Conservation (phyloP, 2,329 filamentous ascomycete genomes). For the Daldinia sp. region DNA sequence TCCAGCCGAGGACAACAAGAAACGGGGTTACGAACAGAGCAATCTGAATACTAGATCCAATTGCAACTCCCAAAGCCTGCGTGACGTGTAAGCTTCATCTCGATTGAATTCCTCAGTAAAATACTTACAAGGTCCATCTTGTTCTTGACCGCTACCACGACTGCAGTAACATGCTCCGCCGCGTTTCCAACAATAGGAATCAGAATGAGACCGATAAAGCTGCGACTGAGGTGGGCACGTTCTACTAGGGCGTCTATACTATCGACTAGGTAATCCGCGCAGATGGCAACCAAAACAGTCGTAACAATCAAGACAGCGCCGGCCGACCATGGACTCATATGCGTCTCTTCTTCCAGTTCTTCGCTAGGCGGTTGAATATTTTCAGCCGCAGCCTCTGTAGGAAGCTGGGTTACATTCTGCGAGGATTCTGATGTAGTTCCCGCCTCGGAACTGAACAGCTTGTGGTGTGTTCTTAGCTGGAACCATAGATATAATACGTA, state of each 20-base stretch:
- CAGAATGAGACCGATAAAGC: conserved; percentile 80
- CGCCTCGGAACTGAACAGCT: conserved; percentile 70
- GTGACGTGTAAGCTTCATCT: conserved; percentile 35
- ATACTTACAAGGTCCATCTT: conserved; percentile 69
- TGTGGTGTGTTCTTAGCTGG: conserved; percentile 77
- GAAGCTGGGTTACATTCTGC: conserved; percentile 29
- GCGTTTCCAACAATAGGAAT: conserved; percentile 84
- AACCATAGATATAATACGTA: conserved; percentile 82
- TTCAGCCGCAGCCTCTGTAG: conserved; percentile 27
- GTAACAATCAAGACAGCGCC: conserved; percentile 71
- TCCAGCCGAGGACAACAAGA: conserved; percentile 82
- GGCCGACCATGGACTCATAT: conserved; percentile 71
- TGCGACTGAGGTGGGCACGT: conserved; percentile 76
- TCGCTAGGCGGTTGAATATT: conserved; percentile 43
- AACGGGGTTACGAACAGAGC: conserved; percentile 82
- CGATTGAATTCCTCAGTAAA: neutral
- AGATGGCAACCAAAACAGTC: conserved; percentile 75
- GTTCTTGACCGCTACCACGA: conserved; percentile 79
- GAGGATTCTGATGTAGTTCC: conserved; percentile 36
- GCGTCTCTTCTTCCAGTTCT: conserved; percentile 54
- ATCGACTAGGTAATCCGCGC: conserved; percentile 79
- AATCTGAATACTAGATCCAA: conserved; percentile 84
- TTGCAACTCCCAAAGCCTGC: conserved; percentile 78
- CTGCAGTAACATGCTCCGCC: conserved; percentile 82
- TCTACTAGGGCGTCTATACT: conserved; percentile 78